Base-by-base conservation (phyloP, 768 basidiomycete genomes). In the Amanita exitialis region DNA sequence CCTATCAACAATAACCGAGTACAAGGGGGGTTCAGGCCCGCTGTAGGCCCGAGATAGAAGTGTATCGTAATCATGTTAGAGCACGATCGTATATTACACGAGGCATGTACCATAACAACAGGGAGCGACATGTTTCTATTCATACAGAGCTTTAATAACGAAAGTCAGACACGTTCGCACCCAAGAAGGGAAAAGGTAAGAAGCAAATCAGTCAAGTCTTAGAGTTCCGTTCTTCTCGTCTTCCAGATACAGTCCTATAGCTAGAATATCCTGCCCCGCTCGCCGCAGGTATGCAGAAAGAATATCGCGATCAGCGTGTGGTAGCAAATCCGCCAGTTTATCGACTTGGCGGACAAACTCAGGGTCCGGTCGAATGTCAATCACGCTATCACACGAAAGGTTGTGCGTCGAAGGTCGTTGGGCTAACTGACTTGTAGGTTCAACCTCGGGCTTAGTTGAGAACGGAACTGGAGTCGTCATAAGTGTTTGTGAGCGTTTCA, bases 161-260 rank as follows among this genome's bases (percentile, higher is more conserved):
- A 15, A 35, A 35, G 20, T 27, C 20, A 13, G 5, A 28, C 21
- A 41, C 25, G 27, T 9, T 16, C 15, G 37, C n/a, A 13, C 34
- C 15, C 18, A 32, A 12, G 30, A 13, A 12, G 37, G n/a, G 13
- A 27, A 34, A 51, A 35, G 42, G 39, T 41, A 20, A 41, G 21
- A 41, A 16, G 37, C 37, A 6, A 32, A 35, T 49, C 51, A 61
- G 51, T 53, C 56, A 55, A 51, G 60, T 52, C 72, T 70, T 44
- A 89, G 61, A 42, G 69, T 74, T 28, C 86, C 86, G 59, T 82
- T 86, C 68, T 83, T 84, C 62, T 89, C 85, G 56, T 91, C 89
- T 56, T 89, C 88, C 9, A 91, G 69, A 62, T 88, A 91, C 61
- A 87, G 83, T 13, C 86, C 86, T 57, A 91, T 88, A n/a, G 89